Evolutionary conservation across 164 flowering plant species (phyloP), one percentile per base, ranked within the genome.

Genomic region (Magnolia officinalis): DNA sequence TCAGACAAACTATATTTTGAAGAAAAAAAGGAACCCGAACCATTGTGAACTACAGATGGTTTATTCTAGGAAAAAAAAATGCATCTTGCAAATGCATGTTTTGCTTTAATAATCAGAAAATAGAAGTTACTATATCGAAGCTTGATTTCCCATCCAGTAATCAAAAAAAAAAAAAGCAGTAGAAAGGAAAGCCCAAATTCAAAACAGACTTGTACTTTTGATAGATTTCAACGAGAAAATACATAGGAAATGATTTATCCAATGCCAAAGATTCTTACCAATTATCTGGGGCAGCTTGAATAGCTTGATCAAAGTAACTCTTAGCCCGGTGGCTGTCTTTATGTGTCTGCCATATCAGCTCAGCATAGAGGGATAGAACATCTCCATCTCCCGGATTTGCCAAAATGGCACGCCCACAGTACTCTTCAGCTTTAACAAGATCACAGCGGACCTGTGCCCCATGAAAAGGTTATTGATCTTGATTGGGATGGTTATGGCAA

Each of bases 261-360:
- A 64, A 19, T 64, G 23, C 23, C 23, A 19, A 64, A 55, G 67
- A 10, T 31, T 6, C 79, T 85, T 77, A 92, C 98, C 97, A 85
- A 79, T 95, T 91, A 55, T 89, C 91, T 13, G 97, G 98, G 6
- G 92, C 85, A n/a, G 92, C 91, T 82, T 90, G 79, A 70, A 95
- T 88, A 72, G 98, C 98, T 87, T 88, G 95, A 82, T 91, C 87
- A 74, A 87, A 93, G 76, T 92, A 95, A 29, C 63, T 75, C 81
- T 91, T 88, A 6, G 98, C 98, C 11, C 94, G 84, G 31, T 77
- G 50, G 9, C 86, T 80, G 74, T 95, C 98, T 79, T 81, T 89
- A 0, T 87, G 86, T 4, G 80, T 83, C 74, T 89, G 73, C 98
- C 98, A 93, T 52, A 92, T 82, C 75, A 95, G 82, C 81, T 86